These are phyloP conservation scores for Fallopia convolvulus DNA, from an alignment of 148 eudicot species.

Conservation along the genomic window DNA sequence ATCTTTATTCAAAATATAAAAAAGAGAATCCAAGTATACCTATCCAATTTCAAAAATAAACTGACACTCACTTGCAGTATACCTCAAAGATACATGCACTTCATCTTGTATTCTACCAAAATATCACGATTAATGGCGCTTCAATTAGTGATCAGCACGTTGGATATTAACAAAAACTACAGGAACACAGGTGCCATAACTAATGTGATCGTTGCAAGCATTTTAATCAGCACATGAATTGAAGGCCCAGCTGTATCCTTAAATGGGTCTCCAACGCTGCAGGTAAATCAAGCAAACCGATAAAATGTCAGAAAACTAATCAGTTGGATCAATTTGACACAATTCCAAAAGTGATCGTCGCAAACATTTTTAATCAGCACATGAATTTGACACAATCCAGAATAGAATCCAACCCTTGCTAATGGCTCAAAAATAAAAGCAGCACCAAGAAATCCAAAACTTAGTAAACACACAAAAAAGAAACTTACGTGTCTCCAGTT, in stretches of 20 bases:
- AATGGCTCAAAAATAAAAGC: conserved; percentile 3
- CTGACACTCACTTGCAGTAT: not conserved
- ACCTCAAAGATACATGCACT: conserved; percentile 7
- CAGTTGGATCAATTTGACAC: not conserved
- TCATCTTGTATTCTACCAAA: not conserved
- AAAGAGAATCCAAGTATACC: conserved; percentile 8
- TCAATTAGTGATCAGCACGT: conserved; percentile 6
- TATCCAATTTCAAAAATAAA: conserved; percentile 1
- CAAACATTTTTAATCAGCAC: no score
- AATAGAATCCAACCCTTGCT: not conserved
- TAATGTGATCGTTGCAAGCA: conserved; percentile 95
- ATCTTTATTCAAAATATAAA: not conserved
- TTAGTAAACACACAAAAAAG: not conserved
- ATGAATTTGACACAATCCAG: not conserved
- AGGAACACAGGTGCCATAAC: conserved; percentile 98
- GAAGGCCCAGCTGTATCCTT: conserved; percentile 99
- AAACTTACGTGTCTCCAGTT: conserved; percentile 98
- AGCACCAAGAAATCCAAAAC: not conserved
- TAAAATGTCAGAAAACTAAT: not conserved
- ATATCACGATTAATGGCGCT: conserved; percentile 3
- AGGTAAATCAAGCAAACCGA: conserved; percentile 6
- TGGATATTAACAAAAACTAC: conserved; percentile 20
- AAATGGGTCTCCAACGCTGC: conserved; percentile 98
- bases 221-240: conserved; percentile 86
- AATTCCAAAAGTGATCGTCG: not conserved